Percentiles rank a stretch among this genome's conserved stretches.
Conservation (phyloP, 1,139 yeast genomes). For the Kodamaea plutei region DNA sequence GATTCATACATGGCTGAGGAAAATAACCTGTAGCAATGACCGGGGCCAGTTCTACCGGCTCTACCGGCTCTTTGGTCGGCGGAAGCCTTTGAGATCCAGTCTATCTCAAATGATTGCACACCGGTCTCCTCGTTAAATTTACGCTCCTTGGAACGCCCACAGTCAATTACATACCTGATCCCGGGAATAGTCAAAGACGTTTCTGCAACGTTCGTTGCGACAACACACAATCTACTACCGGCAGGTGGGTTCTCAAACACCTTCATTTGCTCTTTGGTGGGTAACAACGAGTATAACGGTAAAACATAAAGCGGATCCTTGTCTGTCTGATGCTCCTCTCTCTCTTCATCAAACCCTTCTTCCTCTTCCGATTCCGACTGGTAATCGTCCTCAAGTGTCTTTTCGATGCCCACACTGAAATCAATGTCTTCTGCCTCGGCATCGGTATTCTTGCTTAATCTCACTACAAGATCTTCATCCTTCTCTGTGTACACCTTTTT, state of each 20-base stretch:
- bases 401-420: conserved; percentile 53
- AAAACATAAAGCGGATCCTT: conserved; percentile 83
- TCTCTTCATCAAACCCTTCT: conserved; percentile 85
- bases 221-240: conserved; percentile 83
- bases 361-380: conserved; percentile 53
- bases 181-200: conserved; percentile 97
- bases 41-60: conserved; percentile 99
- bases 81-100: conserved; percentile 93
- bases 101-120: conserved; percentile 87
- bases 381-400: conserved; percentile 32
- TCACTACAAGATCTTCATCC: conserved; percentile 40
- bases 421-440: conserved; percentile 88
- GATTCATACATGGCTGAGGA: conserved; percentile 95
- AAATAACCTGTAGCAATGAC: conserved; percentile 88
- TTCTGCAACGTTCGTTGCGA: conserved; percentile 97
- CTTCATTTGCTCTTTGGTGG: conserved; percentile 92
- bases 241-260: conserved; percentile 84
- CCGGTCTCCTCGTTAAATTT: conserved; percentile 79
- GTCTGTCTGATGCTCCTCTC: conserved; percentile 71
- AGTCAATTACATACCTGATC: conserved; percentile 88
- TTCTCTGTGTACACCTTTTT: conserved; percentile 12
- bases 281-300: conserved; percentile 87
- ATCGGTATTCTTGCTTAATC: conserved; percentile 59
- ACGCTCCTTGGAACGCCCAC: conserved; percentile 91
- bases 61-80: conserved; percentile 96